Base-by-base conservation (phyloP, 345 rosid species). In the Eucalyptus marginata region DNA sequence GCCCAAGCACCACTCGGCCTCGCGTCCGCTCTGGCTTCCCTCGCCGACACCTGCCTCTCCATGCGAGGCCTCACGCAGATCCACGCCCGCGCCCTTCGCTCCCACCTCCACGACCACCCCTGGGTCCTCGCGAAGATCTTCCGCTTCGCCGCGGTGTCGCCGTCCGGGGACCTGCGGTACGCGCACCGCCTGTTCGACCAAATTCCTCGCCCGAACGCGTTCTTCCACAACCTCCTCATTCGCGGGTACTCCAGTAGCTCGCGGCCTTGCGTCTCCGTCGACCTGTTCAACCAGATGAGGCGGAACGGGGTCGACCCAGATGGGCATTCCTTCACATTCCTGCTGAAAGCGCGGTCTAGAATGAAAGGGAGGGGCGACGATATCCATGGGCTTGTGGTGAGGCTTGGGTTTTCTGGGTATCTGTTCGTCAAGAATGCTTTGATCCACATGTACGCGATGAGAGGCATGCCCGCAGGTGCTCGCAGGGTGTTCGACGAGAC, bases 401-500 rank as follows among this genome's bases (percentile, higher is more conserved):
- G 84, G 84, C 84, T 40, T 76, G 84, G 84, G 44, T 76, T 76
- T 47, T 40, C 84, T 6, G 47, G 84, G 47, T 11, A 76, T 76
- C 84, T 76, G 47, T 87, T 87, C 54, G 85, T 87, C n/a, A 56
- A 81, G 58, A 87, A 87, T 66, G 85, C 88, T 46, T 44, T 66
- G 84, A 87, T 87, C 83, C 80, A 76, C 29, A 68, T 87, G 88
- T 91, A 90, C 50, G 91, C 91, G 4, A 86, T 49, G 87, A 87
- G 89, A 86, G 87, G 89, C 10, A 24, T n/a, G 52, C 88, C 90
- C 43, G 49, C 13, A 1, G 90, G 88, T 56, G 89, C 90, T 18
- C 62, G 87, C 90, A 83, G 47, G 8, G 89, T 87, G 27, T 91
- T 90, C 89, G 88, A 89, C 84, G 89, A 88, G 90, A 88, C 91